Conservation (phyloP, 169 alveolate species). For the Eimeria necatrix region DNA sequence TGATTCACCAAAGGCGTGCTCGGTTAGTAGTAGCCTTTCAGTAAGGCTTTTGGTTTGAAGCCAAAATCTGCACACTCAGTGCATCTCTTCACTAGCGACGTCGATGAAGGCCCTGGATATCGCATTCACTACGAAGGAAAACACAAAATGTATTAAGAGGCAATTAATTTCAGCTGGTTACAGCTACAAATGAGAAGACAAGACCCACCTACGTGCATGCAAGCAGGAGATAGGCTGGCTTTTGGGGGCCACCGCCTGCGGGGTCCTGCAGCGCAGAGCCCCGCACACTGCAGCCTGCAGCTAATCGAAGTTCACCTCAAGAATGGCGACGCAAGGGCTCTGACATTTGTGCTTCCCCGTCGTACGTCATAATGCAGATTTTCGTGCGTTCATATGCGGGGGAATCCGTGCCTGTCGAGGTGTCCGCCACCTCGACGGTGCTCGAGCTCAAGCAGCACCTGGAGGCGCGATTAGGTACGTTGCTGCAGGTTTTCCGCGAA, state of each 20-base stretch:
- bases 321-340: constrained; percentile 49
- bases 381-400: constrained; percentile 78
- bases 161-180: no score
- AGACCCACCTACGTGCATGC: no score
- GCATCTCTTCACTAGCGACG: no score
- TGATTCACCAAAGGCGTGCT: no score
- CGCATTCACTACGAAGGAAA: no score
- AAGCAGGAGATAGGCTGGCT: no score
- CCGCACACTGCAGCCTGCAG: constrained; percentile 15
- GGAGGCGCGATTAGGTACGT: constrained; percentile 62
- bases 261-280: constrained; percentile 69
- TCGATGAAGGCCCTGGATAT: no score
- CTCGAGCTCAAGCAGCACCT: constrained; percentile 81
- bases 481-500: neutral
- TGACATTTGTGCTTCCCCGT: constrained; percentile 32
- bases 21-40: no score
- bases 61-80: no score
- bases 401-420: constrained; percentile 79
- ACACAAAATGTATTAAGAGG: no score
- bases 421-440: constrained; percentile 79
- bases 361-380: constrained; percentile 72
- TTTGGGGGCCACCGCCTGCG: constrained; percentile 1
- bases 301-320: neutral
- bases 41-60: no score
- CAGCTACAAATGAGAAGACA: no score